A percentile compares a stretch with the other conserved stretches of the same genome.
Conservation (phyloP, 345 rosid genomes). For the Heritiera fomes region DNA sequence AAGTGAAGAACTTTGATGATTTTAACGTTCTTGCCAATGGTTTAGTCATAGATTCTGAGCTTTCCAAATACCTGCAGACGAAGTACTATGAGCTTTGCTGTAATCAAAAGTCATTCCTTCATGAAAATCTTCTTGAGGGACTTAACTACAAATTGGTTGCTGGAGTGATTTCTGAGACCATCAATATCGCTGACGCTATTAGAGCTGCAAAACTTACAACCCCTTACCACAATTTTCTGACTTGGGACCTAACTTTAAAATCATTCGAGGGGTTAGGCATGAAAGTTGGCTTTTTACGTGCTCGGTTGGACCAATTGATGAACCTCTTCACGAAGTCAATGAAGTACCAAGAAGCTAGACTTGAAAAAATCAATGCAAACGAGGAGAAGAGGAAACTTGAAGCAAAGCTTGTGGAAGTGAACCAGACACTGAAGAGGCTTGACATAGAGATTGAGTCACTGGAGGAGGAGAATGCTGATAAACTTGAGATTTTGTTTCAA, state of each 20-base stretch:
- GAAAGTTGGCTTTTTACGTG: conserved; percentile 37
- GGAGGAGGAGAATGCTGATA: background rate
- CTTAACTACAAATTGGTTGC: conserved; percentile 33
- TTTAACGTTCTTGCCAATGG: conserved; percentile 39
- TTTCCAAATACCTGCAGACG: conserved; percentile 31
- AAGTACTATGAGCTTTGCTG: conserved; percentile 53
- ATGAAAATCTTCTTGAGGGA: conserved; percentile 34
- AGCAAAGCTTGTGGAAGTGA: conserved; percentile 26
- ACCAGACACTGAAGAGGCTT: conserved; percentile 17
- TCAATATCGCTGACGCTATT: conserved; percentile 44
- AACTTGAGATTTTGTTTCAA: conserved; percentile 26
- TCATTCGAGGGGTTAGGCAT: conserved; percentile 40
- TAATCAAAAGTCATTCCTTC: conserved; percentile 41
- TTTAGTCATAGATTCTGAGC: conserved; percentile 35
- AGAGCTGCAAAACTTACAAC: conserved; percentile 39
- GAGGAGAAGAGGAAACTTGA: conserved; percentile 29
- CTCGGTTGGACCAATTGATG: conserved; percentile 29
- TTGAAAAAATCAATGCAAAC: conserved; percentile 13
- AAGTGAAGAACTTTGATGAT: conserved; percentile 41
- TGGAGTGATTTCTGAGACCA: conserved; percentile 33
- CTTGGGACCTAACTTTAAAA: conserved; percentile 40
- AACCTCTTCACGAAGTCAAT: conserved; percentile 25
- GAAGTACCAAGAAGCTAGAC: conserved; percentile 30
- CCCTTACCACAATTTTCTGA: conserved; percentile 14
- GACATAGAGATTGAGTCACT: conserved; percentile 24